phyloP scores from a whole-genome alignment of 495 filamentous ascomycete species.

The Penicillium alfredii region DNA sequence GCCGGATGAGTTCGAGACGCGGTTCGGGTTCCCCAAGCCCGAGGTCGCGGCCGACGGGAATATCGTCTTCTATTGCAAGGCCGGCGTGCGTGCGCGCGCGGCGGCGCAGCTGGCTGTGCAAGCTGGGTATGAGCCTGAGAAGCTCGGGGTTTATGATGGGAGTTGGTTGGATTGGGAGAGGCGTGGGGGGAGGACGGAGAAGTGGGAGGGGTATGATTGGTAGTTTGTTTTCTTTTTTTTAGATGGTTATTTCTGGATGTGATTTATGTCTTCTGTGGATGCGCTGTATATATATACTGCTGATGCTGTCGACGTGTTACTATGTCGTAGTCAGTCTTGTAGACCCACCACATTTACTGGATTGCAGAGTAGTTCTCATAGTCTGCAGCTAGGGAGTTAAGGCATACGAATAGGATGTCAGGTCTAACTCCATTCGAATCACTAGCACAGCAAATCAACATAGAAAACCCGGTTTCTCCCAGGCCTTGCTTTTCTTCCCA shows the following conservation, averaged over 20 bases:
- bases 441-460: constrained; percentile 15
- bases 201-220: constrained; percentile 36
- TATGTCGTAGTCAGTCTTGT: neutral
- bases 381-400: too few relatives aligned
- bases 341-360: too few relatives aligned
- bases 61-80: constrained; percentile 88
- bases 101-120: constrained; percentile 76
- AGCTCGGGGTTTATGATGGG: constrained; percentile 74
- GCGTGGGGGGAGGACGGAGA: constrained; percentile 58
- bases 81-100: constrained; percentile 72
- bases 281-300: neutral
- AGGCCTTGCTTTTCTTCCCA: constrained; percentile 21
- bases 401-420: too few relatives aligned
- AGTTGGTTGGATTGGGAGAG: constrained; percentile 86
- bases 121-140: constrained; percentile 66
- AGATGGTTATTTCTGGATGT: too few relatives aligned
- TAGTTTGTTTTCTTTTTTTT: neutral
- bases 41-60: constrained; percentile 15
- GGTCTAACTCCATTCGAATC: constrained; percentile 19
- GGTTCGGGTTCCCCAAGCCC: constrained; percentile 44
- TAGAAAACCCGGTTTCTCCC: constrained; percentile 19
- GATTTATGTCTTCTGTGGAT: neutral
- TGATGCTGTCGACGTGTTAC: neutral
- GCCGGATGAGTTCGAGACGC: constrained; percentile 63
- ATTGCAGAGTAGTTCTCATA: too few relatives aligned